Conservation (phyloP, 2,329 filamentous ascomycete species). For the Paracamarosporium sp. region DNA sequence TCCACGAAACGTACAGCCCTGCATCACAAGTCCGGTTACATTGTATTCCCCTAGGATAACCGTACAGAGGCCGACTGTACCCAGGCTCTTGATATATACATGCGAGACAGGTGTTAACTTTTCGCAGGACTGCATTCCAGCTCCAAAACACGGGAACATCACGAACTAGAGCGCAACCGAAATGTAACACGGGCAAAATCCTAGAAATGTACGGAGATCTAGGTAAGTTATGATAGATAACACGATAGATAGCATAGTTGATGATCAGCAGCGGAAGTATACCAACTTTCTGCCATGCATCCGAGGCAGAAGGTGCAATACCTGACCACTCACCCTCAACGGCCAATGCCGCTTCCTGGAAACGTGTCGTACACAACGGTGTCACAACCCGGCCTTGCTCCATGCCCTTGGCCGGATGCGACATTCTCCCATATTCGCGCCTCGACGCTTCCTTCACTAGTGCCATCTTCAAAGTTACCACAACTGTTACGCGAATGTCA, state of each 20-base stretch:
- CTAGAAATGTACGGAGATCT: slow-evolving; percentile 49
- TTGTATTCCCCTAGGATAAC: too few species aligned
- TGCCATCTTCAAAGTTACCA: slow-evolving; percentile 64
- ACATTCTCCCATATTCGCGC: slow-evolving; percentile 48
- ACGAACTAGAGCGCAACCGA: slow-evolving; percentile 28
- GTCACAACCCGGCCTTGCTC: slow-evolving; percentile 49
- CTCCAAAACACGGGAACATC: slow-evolving; percentile 40
- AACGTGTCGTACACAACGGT: slow-evolving; percentile 40
- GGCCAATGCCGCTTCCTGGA: slow-evolving; percentile 39
- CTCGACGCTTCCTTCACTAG: slow-evolving; percentile 62
- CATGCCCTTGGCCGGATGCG: slow-evolving; percentile 55
- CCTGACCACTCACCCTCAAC: slow-evolving; percentile 41
- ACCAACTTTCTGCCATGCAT: slow-evolving; percentile 53
- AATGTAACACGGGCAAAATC: slow-evolving; percentile 40
- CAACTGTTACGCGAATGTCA: slow-evolving; percentile 63
- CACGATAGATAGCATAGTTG: slow-evolving; percentile 26
- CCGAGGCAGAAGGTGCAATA: slow-evolving; percentile 45
- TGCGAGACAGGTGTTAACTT: neutral
- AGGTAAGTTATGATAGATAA: slow-evolving; percentile 34
- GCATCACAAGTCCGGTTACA: too few species aligned
- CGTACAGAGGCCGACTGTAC: neutral
- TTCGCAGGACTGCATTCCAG: slow-evolving; percentile 54
- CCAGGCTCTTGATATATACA: neutral
- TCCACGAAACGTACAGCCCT: too few species aligned
- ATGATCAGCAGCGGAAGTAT: slow-evolving; percentile 47